Conservation (phyloP, 108 stramenopile species). For the Thalassiosira profunda region DNA sequence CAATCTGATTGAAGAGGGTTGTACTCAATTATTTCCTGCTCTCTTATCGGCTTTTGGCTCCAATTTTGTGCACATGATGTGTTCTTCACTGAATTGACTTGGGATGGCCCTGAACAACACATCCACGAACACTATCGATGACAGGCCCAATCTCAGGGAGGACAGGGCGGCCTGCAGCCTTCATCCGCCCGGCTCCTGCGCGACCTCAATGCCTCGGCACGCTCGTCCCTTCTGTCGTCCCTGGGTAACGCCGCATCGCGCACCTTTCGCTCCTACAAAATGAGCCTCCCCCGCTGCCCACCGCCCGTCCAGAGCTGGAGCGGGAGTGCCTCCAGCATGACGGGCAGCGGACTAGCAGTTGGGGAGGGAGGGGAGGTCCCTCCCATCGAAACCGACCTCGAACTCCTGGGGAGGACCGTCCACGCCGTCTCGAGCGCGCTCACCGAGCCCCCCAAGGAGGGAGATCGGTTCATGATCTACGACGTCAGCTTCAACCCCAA, state of each 20-base stretch:
- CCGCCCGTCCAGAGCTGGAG: slow-evolving; percentile 11
- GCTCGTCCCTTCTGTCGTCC: slow-evolving; percentile 23
- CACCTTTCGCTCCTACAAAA: slow-evolving; percentile 48
- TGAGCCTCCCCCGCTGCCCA: slow-evolving; percentile 30
- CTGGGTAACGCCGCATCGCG: slow-evolving; percentile 38
- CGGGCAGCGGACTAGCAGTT: no score
- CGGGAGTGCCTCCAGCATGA: no score
- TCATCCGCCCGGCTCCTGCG: slow-evolving; percentile 22
- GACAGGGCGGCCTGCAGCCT: slow-evolving; percentile 21
- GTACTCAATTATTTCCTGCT: no score
- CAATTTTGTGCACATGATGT: no score
- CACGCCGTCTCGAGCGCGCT: slow-evolving; percentile 39
- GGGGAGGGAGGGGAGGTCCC: no score
- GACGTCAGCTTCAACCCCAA: slow-evolving; percentile 49
- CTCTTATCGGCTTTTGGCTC: no score
- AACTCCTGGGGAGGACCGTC: slow-evolving; percentile 45
- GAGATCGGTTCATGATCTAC: slow-evolving; percentile 37
- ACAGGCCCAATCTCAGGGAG: background rate
- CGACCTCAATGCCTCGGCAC: slow-evolving; percentile 28
- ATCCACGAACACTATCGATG: slow-evolving; percentile 17
- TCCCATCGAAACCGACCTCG: slow-evolving; percentile 28
- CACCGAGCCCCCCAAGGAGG: slow-evolving; percentile 39
- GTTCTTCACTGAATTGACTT: no score
- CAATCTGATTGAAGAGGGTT: no score
- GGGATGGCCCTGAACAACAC: no score